Conservation (phyloP, 495 filamentous ascomycete species). For the Wilcoxina mikolae region DNA sequence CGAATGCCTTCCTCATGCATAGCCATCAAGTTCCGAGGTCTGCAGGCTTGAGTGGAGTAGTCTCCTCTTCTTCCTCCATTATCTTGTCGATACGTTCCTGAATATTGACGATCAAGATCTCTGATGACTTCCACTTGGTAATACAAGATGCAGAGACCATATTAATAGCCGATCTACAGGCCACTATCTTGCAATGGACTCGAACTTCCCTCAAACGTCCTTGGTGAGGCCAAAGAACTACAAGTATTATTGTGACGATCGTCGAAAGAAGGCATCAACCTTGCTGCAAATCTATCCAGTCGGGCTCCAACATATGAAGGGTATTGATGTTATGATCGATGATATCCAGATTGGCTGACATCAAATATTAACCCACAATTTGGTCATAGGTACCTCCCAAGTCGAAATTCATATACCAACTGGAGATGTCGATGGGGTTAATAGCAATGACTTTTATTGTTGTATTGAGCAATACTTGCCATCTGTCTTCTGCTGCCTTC, state of each 20-base stretch:
- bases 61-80: background rate
- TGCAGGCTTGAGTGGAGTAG: no score
- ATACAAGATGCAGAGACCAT: background rate
- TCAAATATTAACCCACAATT: background rate
- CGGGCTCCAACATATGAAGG: background rate
- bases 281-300: background rate
- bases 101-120: background rate
- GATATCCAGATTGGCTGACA: background rate
- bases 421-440: background rate
- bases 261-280: background rate
- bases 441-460: background rate
- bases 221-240: background rate
- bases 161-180: background rate
- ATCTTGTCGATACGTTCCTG: background rate
- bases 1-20: background rate
- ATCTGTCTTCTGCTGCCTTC: background rate
- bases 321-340: no score
- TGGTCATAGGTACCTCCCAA: background rate
- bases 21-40: background rate
- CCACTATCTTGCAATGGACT: background rate
- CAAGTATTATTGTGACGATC: background rate
- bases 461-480: background rate
- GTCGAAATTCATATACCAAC: no score
- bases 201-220: background rate
- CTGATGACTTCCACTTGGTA: background rate